Evolutionary conservation across 805 yeast species (phyloP).

Genomic region (Saccharomyces cerevisiae): DNA sequence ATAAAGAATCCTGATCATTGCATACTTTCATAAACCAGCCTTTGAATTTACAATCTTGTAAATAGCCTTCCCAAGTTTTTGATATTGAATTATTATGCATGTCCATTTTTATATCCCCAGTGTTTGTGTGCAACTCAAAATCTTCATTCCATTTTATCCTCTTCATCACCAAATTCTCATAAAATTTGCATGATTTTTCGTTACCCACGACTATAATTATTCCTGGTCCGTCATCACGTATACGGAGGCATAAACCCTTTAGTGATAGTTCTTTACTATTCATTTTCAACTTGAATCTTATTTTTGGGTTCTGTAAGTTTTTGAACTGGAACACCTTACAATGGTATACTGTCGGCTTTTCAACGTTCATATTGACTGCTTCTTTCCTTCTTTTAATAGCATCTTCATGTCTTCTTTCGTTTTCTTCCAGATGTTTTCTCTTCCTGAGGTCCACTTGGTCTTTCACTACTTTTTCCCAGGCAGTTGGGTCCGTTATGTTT

Average conservation of each 20-base stretch:
- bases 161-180: conserved; percentile 47
- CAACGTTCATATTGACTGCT: not conserved
- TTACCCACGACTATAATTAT: conserved; percentile 74
- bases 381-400: conserved; percentile 12
- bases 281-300: conserved; percentile 63
- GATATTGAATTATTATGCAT: conserved; percentile 38
- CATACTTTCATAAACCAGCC: conserved; percentile 63
- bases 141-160: conserved; percentile 66
- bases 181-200: conserved; percentile 50
- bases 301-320: conserved; percentile 52
- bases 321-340: conserved; percentile 51
- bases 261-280: conserved; percentile 69
- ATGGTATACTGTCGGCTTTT: not conserved
- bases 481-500: conserved; percentile 82
- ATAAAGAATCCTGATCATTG: conserved; percentile 42
- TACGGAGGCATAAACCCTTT: conserved; percentile 51
- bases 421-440: conserved; percentile 48
- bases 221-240: conserved; percentile 37
- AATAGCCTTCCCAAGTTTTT: conserved; percentile 65
- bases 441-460: conserved; percentile 59
- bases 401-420: conserved; percentile 45
- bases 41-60: conserved; percentile 45
- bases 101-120: conserved; percentile 27
- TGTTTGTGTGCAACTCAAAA: conserved; percentile 30
- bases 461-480: conserved; percentile 64